Conservation (phyloP, 306 rosid genomes). For the cucumber (Cucumis sativus) region DNA sequence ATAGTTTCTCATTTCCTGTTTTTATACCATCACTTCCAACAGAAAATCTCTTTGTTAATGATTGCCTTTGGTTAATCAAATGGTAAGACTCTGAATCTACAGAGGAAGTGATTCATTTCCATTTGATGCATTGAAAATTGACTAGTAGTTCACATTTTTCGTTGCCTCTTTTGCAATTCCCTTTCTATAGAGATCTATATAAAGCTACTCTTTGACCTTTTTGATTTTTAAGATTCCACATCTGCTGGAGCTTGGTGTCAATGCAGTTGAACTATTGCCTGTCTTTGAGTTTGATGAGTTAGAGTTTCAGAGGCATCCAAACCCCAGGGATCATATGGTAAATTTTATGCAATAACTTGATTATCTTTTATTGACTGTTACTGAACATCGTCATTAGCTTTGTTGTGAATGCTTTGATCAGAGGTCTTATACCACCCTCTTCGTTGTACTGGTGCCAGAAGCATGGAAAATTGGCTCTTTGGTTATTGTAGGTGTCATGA, state of each 20-base stretch:
- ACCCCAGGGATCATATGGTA: slow-evolving; percentile 98
- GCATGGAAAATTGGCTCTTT: background rate
- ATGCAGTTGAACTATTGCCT: slow-evolving; percentile 83
- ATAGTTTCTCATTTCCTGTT: background rate
- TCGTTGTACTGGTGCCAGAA: background rate
- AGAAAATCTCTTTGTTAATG: background rate
- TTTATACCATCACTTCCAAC: background rate
- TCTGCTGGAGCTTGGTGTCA: slow-evolving; percentile 88
- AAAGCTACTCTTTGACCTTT: background rate
- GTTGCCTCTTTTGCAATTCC: background rate
- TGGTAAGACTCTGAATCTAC: background rate
- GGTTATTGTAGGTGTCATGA: background rate
- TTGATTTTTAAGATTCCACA: slow-evolving; percentile 63
- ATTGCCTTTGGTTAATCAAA: background rate
- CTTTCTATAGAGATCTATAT: background rate
- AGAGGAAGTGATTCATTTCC: background rate
- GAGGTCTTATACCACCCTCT: background rate
- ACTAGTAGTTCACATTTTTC: background rate
- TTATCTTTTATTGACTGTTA: background rate
- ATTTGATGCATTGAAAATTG: background rate
- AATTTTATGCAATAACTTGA: background rate
- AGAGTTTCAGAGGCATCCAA: slow-evolving; percentile 76
- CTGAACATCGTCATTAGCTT: background rate
- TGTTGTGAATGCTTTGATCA: background rate
- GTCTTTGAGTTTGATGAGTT: slow-evolving; percentile 90